Evolutionary conservation across 768 basidiomycete genomes (phyloP), one percentile per base, ranked within the genome.

Genomic region (Pleurotus sapidus): DNA sequence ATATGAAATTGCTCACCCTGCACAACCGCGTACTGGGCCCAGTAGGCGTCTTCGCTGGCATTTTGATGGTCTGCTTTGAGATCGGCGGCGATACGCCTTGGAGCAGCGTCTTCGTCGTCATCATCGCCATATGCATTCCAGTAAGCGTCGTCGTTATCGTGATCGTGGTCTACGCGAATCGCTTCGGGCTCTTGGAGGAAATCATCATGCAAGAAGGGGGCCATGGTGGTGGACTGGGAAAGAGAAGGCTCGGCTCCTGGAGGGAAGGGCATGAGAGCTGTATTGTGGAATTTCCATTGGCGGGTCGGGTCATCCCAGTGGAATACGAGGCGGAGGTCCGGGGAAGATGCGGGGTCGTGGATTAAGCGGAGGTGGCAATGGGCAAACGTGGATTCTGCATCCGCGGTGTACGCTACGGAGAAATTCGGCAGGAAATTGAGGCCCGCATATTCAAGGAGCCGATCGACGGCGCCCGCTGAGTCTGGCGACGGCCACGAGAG

Each of bases 221-320:
- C 63, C 49, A 67, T 58, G 54, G 60, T 50, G 38, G 40, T n/a
- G 25, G 43, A n/a, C 39, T 57, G 55, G 2, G 57, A 58, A 18
- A 70, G 73, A 58, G 65, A 70, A 38, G 66, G 64, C 56, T 68
- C 62, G 5, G 72, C 63, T 59, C 73, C 63, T 17, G 74, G 64
- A 14, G 89, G 89, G 65, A 90, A 89, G 9, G 88, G 88, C 86
- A 91, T 89, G 64, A 80, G 66, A 38, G 79, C 74, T 37, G 80
- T 70, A 68, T 90, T 86, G 70, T 89, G 87, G 64, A 88, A 92
- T 65, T 76, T 83, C 90, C 90, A 92, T 17, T 70, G 71, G 51
- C 59, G 63, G 24, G 69, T 68, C 14, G 62, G 49, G 25, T 59
- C 43, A 65, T 89, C 82, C 86, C 86, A 89, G 37, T 80, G 82